Base-by-base conservation (phyloP, 805 yeast genomes). In the Saturnispora serradocipensis region DNA sequence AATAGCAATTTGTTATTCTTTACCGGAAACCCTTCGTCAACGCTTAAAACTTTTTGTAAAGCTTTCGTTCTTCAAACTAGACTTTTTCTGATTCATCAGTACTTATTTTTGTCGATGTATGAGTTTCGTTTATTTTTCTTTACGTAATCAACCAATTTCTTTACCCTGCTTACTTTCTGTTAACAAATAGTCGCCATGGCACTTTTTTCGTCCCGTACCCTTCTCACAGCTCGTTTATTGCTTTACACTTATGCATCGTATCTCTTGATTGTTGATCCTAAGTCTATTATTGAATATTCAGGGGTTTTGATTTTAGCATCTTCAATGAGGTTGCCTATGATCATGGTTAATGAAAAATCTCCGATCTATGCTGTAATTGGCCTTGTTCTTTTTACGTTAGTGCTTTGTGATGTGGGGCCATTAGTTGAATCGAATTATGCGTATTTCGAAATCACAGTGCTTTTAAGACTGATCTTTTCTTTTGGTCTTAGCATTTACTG, bases 371-470 rank as follows among this genome's bases (percentile, higher is more conserved):
- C 87, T 1, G 48, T 76, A 0, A 59, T 81, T 38, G 73, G 80
- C 2, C 51, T 80, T 3, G 57, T 81, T 20, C 63, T 82, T 24
- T 64, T 68, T 0, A 56, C 75, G 3, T 56, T 72, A 43, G 79
- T 80, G 0, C 7, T 80, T 4, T 61, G 70, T 25, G 93, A 85
- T 64, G 58, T 84, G 44, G 68, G 82, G 15, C 86, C 88, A n/a
- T 63, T 81, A 43, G 47, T 78, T 20, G 79, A 69, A 44, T 64
- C 61, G 11, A 76, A 76, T 48, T 48, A 51, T 10, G 54, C 56
- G 25, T 82, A 77, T 63, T 84, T 84, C 59, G 83, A 81, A 56
- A 71, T 82, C 0, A 61, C 81, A 10, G 78, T 82, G 2, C 88
- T 89, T 9, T 57, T 75, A 5, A 72, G 90, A 61, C 64, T 84